These are phyloP conservation scores for Solanum verrucosum DNA, from an alignment of 257 asterid genomes.

Conservation along the genomic window DNA sequence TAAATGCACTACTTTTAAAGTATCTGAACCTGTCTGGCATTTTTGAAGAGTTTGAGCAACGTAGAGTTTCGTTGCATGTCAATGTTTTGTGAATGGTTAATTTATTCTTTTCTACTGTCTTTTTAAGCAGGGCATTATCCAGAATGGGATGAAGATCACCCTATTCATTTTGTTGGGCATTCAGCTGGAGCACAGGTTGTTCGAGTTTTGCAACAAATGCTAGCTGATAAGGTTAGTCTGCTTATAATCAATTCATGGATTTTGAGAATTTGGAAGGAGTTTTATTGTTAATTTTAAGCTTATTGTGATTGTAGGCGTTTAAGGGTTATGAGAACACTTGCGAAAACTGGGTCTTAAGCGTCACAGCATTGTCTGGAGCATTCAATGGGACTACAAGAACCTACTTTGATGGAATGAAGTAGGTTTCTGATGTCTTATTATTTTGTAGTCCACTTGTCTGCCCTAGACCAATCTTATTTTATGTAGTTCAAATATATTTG, in stretches of 20 bases:
- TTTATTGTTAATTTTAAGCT: background rate
- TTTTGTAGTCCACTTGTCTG: background rate
- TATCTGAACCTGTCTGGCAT: background rate
- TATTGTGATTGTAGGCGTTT: constrained; percentile 47
- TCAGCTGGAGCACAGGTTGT: constrained; percentile 97
- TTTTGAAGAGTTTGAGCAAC: background rate
- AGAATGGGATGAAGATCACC: constrained; percentile 96
- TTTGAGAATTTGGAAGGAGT: background rate
- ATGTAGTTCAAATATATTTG: background rate
- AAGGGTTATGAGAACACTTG: constrained; percentile 67
- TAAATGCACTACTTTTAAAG: background rate
- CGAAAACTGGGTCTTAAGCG: constrained; percentile 75
- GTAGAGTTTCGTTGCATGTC: background rate
- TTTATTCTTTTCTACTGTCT: background rate
- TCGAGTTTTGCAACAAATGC: constrained; percentile 95
- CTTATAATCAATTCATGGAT: background rate
- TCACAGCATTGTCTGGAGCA: constrained; percentile 92
- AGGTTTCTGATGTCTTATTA: constrained; percentile 13
- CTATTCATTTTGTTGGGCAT: constrained; percentile 92
- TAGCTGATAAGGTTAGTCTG: constrained; percentile 67
- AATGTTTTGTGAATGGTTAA: background rate
- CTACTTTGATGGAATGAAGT: constrained; percentile 94
- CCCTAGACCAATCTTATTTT: background rate
- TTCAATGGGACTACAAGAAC: constrained; percentile 93
- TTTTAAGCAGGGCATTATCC: constrained; percentile 65